Conservation (phyloP, 1,284 basidiomycete species). For the Sparassis latifolia region DNA sequence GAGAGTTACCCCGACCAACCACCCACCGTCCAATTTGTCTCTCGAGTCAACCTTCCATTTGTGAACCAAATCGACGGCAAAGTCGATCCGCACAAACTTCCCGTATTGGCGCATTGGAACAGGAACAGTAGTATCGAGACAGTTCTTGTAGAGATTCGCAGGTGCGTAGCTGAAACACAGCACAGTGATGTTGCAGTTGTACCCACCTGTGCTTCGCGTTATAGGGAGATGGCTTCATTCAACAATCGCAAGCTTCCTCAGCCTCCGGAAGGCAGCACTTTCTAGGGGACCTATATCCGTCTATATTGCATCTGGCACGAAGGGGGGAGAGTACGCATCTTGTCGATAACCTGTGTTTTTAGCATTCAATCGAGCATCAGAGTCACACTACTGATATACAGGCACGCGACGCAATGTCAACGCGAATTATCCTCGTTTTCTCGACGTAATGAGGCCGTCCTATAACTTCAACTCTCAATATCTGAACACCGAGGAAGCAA, state of each 20-base stretch:
- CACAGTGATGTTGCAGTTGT: too few species aligned
- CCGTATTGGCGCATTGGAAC: constrained; percentile 70
- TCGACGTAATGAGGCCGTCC: too few species aligned
- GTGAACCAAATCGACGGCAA: constrained; percentile 73
- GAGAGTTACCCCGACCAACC: constrained; percentile 77
- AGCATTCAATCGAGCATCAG: constrained; percentile 7
- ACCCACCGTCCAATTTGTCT: constrained; percentile 81
- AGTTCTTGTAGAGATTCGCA: constrained; percentile 85
- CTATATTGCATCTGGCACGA: constrained; percentile 4
- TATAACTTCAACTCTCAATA: too few species aligned
- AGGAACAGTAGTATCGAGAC: constrained; percentile 78
- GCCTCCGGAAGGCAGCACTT: constrained; percentile 82
- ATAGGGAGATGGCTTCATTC: constrained; percentile 90
- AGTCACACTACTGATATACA: too few species aligned
- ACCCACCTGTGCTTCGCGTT: background rate
- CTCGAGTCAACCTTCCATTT: constrained; percentile 93
- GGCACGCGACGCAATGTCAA: too few species aligned
- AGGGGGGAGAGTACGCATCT: constrained; percentile 9
- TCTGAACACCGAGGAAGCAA: too few species aligned
- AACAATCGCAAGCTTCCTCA: constrained; percentile 93
- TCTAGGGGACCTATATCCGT: constrained; percentile 30
- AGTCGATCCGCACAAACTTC: constrained; percentile 69
- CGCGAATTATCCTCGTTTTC: too few species aligned
- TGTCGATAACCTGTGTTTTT: constrained; percentile 16
- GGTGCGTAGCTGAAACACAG: constrained; percentile 41